phyloP scores from a whole-genome alignment of 257 asterid species.

The Petunia axillaris region DNA sequence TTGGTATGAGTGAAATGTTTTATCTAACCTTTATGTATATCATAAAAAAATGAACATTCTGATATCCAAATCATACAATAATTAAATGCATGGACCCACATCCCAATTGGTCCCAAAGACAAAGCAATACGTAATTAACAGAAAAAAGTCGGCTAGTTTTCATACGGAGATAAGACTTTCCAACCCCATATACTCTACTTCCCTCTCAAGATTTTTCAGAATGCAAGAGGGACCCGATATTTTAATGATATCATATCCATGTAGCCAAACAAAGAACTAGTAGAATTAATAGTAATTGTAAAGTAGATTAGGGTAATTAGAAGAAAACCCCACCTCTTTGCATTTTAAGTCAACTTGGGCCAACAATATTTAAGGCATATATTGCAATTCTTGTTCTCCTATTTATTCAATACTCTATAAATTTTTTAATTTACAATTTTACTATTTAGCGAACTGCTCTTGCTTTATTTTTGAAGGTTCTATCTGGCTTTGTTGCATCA shows the following conservation, averaged over 20 bases:
- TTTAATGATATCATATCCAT: neutral
- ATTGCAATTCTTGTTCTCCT: neutral
- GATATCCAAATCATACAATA: neutral
- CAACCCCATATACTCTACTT: conserved; percentile 5
- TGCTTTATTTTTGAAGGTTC: neutral
- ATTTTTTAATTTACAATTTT: neutral
- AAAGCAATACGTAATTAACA: neutral
- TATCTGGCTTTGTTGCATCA: neutral
- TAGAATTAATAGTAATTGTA: neutral
- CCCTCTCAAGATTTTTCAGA: neutral
- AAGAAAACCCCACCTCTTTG: conserved; percentile 5
- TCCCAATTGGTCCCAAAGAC: neutral
- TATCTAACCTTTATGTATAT: neutral
- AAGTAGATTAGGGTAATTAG: conserved; percentile 13
- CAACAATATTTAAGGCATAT: conserved; percentile 15
- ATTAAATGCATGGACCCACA: neutral
- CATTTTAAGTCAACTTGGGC: conserved; percentile 16
- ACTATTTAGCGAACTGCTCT: neutral
- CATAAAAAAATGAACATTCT: neutral
- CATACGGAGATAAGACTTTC: conserved; percentile 12
- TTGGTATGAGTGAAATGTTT: too few relatives aligned
- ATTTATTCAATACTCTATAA: neutral
- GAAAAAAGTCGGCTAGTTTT: neutral
- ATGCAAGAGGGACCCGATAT: neutral
- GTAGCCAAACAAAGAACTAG: neutral